Base-by-base conservation (phyloP, 163 green algal genomes). In the Chlorella variabilis region DNA sequence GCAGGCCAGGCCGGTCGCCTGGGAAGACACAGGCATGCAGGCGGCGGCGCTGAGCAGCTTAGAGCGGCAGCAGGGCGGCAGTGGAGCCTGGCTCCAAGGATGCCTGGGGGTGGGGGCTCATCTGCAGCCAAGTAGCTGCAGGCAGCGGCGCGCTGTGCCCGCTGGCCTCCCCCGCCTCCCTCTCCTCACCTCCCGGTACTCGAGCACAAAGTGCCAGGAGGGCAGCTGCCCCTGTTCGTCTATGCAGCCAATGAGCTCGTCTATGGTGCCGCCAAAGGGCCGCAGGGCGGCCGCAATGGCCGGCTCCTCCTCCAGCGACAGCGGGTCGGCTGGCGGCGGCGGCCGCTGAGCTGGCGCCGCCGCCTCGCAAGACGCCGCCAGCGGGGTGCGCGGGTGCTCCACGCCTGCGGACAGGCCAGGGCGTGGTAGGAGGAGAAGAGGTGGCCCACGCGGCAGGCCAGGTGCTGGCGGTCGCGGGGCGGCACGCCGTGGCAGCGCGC, bases 391-490 rank as follows among this genome's bases (percentile, higher is more conserved):
- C 18, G 71, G 71, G 23, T 67, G 71, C 33, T 33, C 71, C 49
- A 78, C 23, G 0, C 33, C 71, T 8, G 71, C 71, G 15, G 49
- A 49, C 34, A 78, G 49, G 49, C 36, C 76, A 82, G 62, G 33
- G 38, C 27, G 27, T 82, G 76, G 62, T 75, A 82, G 33, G 45
- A 45, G 23, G 76, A 75, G 2, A 82, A 58, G 31, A 82, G 76
- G 62, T 82, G 62, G 9, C 76, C 76, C 8, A 68, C 45, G 20
- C 76, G 33, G 45, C n/a, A 29, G 13, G 62, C 71, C 33, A 82
- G 62, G 17, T 62, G 75, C 42, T 81, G 39, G 8, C 75, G 58
- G 58, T 81, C 75, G 4, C 56, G 41, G 13, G 31, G 42, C 20
- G 76, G 62, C 23, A 75, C 62, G 34, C 39, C 41, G 31, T 15